These are phyloP conservation scores for Ganoderma lucidum DNA, from an alignment of 1,284 basidiomycete species.

Conservation along the genomic window DNA sequence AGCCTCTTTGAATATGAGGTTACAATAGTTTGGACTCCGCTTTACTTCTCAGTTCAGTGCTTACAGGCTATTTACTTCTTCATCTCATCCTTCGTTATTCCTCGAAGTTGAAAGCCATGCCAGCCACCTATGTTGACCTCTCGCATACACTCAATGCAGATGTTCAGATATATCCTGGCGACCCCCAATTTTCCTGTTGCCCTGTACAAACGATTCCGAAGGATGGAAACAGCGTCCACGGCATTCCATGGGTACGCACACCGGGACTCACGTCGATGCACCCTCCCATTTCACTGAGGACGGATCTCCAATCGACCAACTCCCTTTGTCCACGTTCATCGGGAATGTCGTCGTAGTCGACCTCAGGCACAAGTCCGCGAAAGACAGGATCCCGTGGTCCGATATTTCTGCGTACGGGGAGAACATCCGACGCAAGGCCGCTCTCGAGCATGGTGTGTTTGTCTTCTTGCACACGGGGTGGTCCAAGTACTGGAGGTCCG, in stretches of 20 bases:
- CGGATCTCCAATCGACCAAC: constrained; percentile 62
- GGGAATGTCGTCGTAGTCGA: constrained; percentile 61
- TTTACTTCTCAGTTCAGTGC: not conserved
- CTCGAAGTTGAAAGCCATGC: not conserved
- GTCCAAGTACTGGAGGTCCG: constrained; percentile 54
- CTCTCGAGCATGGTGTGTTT: constrained; percentile 33
- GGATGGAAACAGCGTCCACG: constrained; percentile 60
- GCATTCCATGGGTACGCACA: constrained; percentile 64
- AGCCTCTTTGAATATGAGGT: too few relatives aligned
- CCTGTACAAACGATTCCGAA: constrained; percentile 32
- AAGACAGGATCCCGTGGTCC: constrained; percentile 61
- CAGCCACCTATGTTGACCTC: constrained; percentile 51
- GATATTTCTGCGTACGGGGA: constrained; percentile 48
- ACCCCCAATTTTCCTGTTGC: constrained; percentile 51
- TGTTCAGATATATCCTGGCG: constrained; percentile 63
- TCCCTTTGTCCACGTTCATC: constrained; percentile 58
- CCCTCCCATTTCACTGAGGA: constrained; percentile 71
- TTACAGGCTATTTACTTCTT: not conserved
- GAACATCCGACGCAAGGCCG: constrained; percentile 29
- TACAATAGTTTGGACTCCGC: not conserved
- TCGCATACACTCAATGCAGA: constrained; percentile 54
- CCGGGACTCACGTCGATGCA: constrained; percentile 78
- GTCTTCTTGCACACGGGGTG: constrained; percentile 43
- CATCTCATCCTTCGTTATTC: not conserved
- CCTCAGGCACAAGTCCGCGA: constrained; percentile 47